Base-by-base conservation (phyloP, 345 rosid genomes). In the Cochlearia excelsa region DNA sequence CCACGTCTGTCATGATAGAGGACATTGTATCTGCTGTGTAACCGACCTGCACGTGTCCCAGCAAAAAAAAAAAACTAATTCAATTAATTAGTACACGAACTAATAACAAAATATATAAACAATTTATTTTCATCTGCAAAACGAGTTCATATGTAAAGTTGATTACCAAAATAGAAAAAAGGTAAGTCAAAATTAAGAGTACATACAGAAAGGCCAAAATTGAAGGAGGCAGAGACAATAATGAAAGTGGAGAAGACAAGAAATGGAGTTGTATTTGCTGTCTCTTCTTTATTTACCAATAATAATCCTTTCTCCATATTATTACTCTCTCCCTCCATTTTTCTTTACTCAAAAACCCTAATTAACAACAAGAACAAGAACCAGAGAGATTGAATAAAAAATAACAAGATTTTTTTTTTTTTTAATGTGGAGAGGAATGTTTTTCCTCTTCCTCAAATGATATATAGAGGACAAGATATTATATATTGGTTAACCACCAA, bases 11-110 rank as follows among this genome's bases (percentile, higher is more conserved):
- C 63, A 58, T 68, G 30, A 82, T 82, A 52, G 82, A 80, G 0
- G 60, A 46, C 73, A 80, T 66, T 5, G 85, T 82, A 6, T 80
- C 87, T 2, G 87, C 80, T 6, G 90, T 78, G 72, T 76, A 80
- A 4, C 80, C 83, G 8, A 35, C 43, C 86, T 84, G 69, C 67
- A 23, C 23, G 23, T 16, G 23, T 16, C 23, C 23, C 23, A 16
- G 23, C 23, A 16, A 16, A 16, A 16, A 16, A 16, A 16, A 16
- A 16, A 16, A 16, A 16, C 23, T 16, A 16, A 16, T 16, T 16
- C 0, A 16, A 16, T 16, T 16, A 16, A 16, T 16, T 16, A 16
- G 23, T 16, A 16, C 23, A 16, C 23, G 23, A 16, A 16, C 23
- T 16, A 16, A 16, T 16, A 16, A 16, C 23, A 16, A 16, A 16